Base-by-base conservation (phyloP, 768 basidiomycete genomes). In the Leccinum rimulosum region DNA sequence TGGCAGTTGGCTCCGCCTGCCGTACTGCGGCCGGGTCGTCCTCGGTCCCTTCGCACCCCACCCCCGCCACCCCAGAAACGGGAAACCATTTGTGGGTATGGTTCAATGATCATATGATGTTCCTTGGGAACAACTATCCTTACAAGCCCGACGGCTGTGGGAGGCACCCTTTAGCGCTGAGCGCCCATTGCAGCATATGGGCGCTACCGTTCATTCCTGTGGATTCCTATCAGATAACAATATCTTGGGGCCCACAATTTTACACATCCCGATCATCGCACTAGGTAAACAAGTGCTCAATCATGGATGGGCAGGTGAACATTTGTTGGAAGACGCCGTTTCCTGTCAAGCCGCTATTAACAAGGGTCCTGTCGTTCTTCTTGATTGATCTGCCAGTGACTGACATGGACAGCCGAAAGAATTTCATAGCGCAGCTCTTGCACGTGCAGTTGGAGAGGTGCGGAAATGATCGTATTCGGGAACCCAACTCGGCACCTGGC, bases 331-430 rank as follows among this genome's bases (percentile, higher is more conserved):
- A 22, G 57, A n/a, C 35, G 27, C 36, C 55, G 14, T 28, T 31
- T 28, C 40, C 11, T 27, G 58, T 60, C 61, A 45, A 51, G 59
- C 47, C 55, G 54, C 50, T 45, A 22, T 22, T 22, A 51, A 17
- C 54, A 38, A 56, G 59, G 51, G 40, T 40, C n/a, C 51, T 66
- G 64, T 62, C 64, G 11, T 27, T 14, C 43, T 45, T 45, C 43
- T 6, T 45, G 30, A 28, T 11, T 49, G 48, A 49, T 49, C 30
- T n/a, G 31, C 22, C 22, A 25, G 25, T 25, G 4, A 40, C 4
- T 50, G 55, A 57, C 60, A 28, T 30, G 43, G 22, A 30, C 58
- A 55, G 53, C 15, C 33, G 19, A 12, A 31, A 25, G 36, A n/a
- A 19, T 30, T 65, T 12, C 38, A 64, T 58, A 64, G 50, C 25